phyloP scores from a whole-genome alignment of 2,329 filamentous ascomycete species.

The Macrophomina pseudophaseolina region DNA sequence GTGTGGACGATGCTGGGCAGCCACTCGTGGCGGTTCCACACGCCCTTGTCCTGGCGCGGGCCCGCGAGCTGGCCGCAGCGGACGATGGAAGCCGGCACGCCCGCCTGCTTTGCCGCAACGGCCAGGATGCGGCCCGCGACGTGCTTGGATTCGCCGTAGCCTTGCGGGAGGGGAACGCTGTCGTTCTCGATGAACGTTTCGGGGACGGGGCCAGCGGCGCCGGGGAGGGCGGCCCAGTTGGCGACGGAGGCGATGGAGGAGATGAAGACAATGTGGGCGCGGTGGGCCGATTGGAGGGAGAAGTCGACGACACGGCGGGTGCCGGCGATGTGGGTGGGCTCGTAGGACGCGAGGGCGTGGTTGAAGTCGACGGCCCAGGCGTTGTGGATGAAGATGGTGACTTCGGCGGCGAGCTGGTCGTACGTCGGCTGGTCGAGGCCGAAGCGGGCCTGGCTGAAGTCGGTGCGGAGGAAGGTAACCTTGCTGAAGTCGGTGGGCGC shows the following conservation, averaged over 20 bases:
- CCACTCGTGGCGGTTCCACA: slow-evolving; percentile 38
- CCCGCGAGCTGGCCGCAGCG: slow-evolving; percentile 41
- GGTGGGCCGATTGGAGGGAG: slow-evolving; percentile 35
- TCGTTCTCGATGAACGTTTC: slow-evolving; percentile 38
- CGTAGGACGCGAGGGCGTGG: slow-evolving; percentile 37
- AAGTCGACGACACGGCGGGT: slow-evolving; percentile 43
- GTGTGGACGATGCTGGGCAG: slow-evolving; percentile 35
- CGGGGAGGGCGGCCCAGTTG: slow-evolving; percentile 29
- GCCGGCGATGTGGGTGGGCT: slow-evolving; percentile 38
- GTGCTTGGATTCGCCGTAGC: slow-evolving; percentile 47
- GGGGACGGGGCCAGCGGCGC: slow-evolving; percentile 34
- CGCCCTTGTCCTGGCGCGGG: slow-evolving; percentile 30
- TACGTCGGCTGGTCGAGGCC: slow-evolving; percentile 24
- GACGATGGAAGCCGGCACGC: slow-evolving; percentile 33
- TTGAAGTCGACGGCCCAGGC: slow-evolving; percentile 49
- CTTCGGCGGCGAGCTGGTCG: slow-evolving; percentile 4
- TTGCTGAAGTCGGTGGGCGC: slow-evolving; percentile 17
- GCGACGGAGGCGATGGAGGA: slow-evolving; percentile 45
- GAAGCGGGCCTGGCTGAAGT: slow-evolving; percentile 27
- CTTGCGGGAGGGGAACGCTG: slow-evolving; percentile 37
- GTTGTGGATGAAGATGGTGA: slow-evolving; percentile 43
- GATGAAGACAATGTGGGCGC: slow-evolving; percentile 43
- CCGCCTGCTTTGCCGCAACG: slow-evolving; percentile 36
- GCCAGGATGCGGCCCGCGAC: slow-evolving; percentile 41
- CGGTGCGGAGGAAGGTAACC: slow-evolving; percentile 26